Percentiles rank a stretch among this genome's conserved stretches.
Conservation (phyloP, 768 basidiomycete species). For the Pleurotus pulmonarius region DNA sequence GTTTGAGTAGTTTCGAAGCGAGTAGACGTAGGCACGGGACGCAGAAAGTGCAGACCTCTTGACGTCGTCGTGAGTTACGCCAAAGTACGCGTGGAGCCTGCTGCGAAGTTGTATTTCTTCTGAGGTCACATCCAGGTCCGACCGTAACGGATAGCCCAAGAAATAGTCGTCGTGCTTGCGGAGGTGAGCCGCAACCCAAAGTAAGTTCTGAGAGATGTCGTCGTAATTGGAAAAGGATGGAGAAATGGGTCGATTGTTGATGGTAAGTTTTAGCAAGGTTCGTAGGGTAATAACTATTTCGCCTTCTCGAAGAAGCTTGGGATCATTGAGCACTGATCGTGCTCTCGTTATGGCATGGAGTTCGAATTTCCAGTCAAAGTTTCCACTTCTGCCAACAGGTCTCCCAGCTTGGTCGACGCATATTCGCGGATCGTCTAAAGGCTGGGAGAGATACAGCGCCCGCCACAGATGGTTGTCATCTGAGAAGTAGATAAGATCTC, state of each 20-base stretch:
- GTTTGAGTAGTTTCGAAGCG: constrained; percentile 50
- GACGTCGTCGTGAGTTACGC: constrained; percentile 46
- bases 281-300: constrained; percentile 41
- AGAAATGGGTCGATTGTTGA: constrained; percentile 34
- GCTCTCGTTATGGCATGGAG: constrained; percentile 57
- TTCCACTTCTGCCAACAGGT: constrained; percentile 16
- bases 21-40: constrained; percentile 58
- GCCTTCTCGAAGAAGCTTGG: constrained; percentile 29
- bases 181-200: constrained; percentile 46
- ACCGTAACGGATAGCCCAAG: constrained; percentile 31
- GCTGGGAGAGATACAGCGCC: constrained; percentile 55
- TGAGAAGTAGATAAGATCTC: constrained; percentile 40
- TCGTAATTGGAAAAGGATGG: constrained; percentile 15
- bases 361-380: constrained; percentile 49
- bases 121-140: constrained; percentile 14
- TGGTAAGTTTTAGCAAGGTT: constrained; percentile 50
- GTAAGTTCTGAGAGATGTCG: constrained; percentile 44
- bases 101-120: constrained; percentile 36
- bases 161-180: constrained; percentile 31
- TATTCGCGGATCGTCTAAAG: constrained; percentile 61
- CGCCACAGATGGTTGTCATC: constrained; percentile 57
- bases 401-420: constrained; percentile 35
- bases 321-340: constrained; percentile 38
- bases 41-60: constrained; percentile 24
- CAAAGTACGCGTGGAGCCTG: constrained; percentile 53